A percentile compares a stretch with the other conserved stretches of the same genome.
Conservation (phyloP, 2,329 filamentous ascomycete genomes). For the Pseudocercospora fuligena region DNA sequence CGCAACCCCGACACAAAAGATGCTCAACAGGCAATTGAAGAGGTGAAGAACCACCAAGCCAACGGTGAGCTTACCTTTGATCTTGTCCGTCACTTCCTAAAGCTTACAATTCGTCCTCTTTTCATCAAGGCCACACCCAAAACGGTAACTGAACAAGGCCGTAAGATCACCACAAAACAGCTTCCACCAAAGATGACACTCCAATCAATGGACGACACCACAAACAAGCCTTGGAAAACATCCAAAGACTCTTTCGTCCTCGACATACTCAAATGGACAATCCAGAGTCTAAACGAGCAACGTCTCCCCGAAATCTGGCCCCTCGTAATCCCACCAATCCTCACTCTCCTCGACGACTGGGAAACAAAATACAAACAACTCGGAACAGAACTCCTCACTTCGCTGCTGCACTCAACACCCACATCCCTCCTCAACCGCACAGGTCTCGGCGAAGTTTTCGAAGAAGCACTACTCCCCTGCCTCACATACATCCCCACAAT, state of each 20-base stretch:
- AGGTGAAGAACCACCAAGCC: slow-evolving; percentile 44
- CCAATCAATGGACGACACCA: slow-evolving; percentile 45
- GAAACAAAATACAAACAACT: slow-evolving; percentile 57
- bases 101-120: slow-evolving; percentile 67
- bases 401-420: slow-evolving; percentile 62
- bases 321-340: slow-evolving; percentile 69
- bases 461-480: slow-evolving; percentile 71
- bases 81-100: slow-evolving; percentile 62
- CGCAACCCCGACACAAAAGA: slow-evolving; percentile 73
- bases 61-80: slow-evolving; percentile 56
- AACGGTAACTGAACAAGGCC: slow-evolving; percentile 62
- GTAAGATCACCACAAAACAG: slow-evolving; percentile 56
- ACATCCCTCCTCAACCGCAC: slow-evolving; percentile 61
- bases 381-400: slow-evolving; percentile 60
- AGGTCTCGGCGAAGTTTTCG: slow-evolving; percentile 70
- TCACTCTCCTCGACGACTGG: slow-evolving; percentile 70
- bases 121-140: slow-evolving; percentile 64
- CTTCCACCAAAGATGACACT: slow-evolving; percentile 44
- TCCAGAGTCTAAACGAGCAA: slow-evolving; percentile 57
- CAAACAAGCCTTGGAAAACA: slow-evolving; percentile 67
- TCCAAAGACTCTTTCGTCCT: slow-evolving; percentile 54
- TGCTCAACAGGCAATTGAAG: slow-evolving; percentile 51
- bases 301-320: slow-evolving; percentile 65
- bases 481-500: slow-evolving; percentile 78
- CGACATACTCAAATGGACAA: slow-evolving; percentile 65